These are phyloP conservation scores for Cryptococcus maquisensis DNA, from an alignment of 1,284 basidiomycete genomes.

Conservation along the genomic window DNA sequence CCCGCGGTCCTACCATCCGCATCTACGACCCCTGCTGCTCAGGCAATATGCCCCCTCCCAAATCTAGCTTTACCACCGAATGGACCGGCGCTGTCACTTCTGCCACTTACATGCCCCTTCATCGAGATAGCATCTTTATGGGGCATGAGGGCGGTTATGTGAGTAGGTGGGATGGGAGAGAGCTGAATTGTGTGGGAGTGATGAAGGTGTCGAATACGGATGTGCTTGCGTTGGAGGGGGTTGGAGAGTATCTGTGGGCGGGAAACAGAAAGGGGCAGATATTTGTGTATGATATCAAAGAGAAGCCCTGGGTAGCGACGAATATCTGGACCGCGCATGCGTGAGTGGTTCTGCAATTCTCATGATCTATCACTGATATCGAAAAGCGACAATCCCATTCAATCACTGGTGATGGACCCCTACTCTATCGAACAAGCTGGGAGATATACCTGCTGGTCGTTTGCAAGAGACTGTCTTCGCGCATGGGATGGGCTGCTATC, in stretches of 20 bases:
- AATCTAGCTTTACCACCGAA: constrained; percentile 54
- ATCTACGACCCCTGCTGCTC: constrained; percentile 64
- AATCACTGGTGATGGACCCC: constrained; percentile 66
- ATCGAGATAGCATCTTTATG: constrained; percentile 68
- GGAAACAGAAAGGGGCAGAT: constrained; percentile 78
- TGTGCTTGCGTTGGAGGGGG: constrained; percentile 72
- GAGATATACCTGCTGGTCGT: constrained; percentile 67
- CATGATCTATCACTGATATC: not conserved
- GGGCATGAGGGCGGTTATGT: constrained; percentile 90
- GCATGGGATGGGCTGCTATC: constrained; percentile 90
- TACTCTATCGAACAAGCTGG: constrained; percentile 58
- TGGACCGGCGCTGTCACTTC: constrained; percentile 70
- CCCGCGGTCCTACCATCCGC: constrained; percentile 65
- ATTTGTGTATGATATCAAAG: constrained; percentile 69
- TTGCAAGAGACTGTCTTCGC: constrained; percentile 72
- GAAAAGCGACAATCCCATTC: constrained; percentile 64
- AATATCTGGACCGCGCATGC: constrained; percentile 86
- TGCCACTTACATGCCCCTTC: constrained; percentile 69
- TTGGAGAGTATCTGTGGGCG: constrained; percentile 76
- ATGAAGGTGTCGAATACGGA: constrained; percentile 74
- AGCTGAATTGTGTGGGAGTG: constrained; percentile 35
- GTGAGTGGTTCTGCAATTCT: constrained; percentile 23
- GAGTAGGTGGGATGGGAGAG: constrained; percentile 61
- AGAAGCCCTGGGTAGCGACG: constrained; percentile 73
- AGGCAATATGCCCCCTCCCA: constrained; percentile 38